These are phyloP conservation scores for Ogataea pignaliae DNA, from an alignment of 805 yeast genomes.

Conservation along the genomic window DNA sequence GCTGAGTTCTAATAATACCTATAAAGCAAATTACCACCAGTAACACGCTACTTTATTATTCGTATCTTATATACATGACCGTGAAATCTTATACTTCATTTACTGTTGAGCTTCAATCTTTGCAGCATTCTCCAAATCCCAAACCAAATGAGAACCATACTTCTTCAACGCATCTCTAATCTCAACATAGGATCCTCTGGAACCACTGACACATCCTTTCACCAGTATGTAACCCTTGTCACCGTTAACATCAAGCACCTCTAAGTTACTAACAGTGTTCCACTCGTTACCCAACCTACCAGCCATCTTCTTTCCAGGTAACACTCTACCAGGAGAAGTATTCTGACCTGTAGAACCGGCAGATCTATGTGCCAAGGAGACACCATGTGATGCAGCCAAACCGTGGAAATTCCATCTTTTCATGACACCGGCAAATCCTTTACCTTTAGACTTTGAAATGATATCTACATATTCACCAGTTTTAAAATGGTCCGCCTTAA, in stretches of 20 bases:
- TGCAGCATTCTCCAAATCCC: background rate
- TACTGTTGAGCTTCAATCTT: too few species aligned
- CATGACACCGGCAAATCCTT: constrained; percentile 98
- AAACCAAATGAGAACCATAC: constrained; percentile 24
- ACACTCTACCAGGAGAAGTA: constrained; percentile 92
- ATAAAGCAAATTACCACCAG: too few species aligned
- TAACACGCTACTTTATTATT: too few species aligned
- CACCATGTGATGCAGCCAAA: constrained; percentile 93
- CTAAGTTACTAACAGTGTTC: constrained; percentile 70
- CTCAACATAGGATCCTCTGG: constrained; percentile 68
- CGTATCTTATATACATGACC: too few species aligned
- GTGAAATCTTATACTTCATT: too few species aligned
- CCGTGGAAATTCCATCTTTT: constrained; percentile 89
- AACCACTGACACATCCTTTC: constrained; percentile 90
- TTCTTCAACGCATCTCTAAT: constrained; percentile 73
- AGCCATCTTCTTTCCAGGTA: constrained; percentile 98
- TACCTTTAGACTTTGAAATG: constrained; percentile 79
- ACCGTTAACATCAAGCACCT: constrained; percentile 75
- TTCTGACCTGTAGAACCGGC: constrained; percentile 97
- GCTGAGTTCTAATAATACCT: too few species aligned
- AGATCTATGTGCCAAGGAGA: constrained; percentile 85
- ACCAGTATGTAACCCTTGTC: constrained; percentile 77
- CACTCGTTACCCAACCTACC: constrained; percentile 87
- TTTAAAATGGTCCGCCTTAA: constrained; percentile 79
- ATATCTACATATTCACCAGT: constrained; percentile 83